Conservation (phyloP, 139 green algal species). For the Tetradesmus obliquus region DNA sequence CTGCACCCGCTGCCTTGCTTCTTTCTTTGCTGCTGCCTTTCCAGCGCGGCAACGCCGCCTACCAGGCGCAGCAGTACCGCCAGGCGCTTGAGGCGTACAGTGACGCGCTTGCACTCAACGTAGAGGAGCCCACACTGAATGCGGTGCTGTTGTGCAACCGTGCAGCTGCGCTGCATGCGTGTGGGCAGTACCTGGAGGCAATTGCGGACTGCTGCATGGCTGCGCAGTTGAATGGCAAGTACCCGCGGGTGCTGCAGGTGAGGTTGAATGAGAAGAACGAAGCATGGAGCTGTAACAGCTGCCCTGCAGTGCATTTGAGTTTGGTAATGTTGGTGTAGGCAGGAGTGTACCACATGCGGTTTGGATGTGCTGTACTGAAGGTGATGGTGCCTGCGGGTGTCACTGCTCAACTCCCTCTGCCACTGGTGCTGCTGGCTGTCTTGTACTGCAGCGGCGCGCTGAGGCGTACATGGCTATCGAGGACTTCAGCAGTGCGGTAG, state of each 20-base stretch:
- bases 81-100: conserved; percentile 58
- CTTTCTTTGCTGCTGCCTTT: neutral
- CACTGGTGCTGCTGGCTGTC: neutral
- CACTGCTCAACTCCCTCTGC: neutral
- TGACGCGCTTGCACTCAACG: conserved; percentile 42
- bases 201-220: conserved; percentile 69
- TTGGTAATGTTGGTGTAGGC: too few relatives aligned
- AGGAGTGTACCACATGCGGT: too few relatives aligned
- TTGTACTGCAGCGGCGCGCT: conserved; percentile 60
- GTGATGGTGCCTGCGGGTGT: neutral
- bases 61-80: conserved; percentile 52
- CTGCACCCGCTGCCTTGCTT: neutral
- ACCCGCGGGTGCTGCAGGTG: conserved; percentile 56
- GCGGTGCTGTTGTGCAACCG: conserved; percentile 70
- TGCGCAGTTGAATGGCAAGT: conserved; percentile 54
- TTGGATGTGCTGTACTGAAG: too few relatives aligned
- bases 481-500: conserved; percentile 54
- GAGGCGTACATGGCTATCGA: conserved; percentile 66
- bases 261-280: neutral
- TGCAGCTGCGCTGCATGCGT: conserved; percentile 57
- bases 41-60: conserved; percentile 59
- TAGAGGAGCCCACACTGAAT: conserved; percentile 47
- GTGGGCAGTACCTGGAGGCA: conserved; percentile 61
- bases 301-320: neutral
- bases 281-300: neutral